Base-by-base conservation (phyloP, 2,329 filamentous ascomycete genomes). In the Neofusicoccum kwambonambiense region DNA sequence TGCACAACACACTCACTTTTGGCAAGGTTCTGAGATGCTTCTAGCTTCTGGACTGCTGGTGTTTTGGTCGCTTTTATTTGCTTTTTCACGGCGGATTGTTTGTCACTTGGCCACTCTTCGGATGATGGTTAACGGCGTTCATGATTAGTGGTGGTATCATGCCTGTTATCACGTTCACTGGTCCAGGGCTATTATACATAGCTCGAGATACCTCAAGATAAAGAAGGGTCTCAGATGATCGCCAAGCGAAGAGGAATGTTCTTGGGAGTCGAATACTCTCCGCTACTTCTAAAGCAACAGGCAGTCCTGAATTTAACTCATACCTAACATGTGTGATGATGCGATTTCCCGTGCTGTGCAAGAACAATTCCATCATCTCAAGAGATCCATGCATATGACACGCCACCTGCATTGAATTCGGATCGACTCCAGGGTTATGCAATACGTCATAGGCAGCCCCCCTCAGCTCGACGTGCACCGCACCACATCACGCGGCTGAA, bases 241-340 rank as follows among this genome's bases (percentile, higher is more conserved):
- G 31, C 41, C 47, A 11, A 60, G 56, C 56, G 17, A 37, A 19
- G 19, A 4, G 54, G 31, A 31, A 60, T 35, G 9, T 47, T 35
- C 8, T 37, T 22, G 6, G 42, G 11, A 45, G 56, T 45, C n/a
- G n/a, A 19, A 47, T 47, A 17, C 56, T 45, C 31, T 60, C 31
- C 56, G 56, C 56, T 60, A 35, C 56, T 47, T 60, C 37, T 19
- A 45, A 60, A 60, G 42, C 56, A 60, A 47, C 37, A 37, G 27
- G 11, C 39, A 60, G 56, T 47, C 31, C 42, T 60, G 27, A 47
- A 60, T 47, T 47, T 60, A 60, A 17, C 13, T 42, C 31, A 47
- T 44, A 47, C 56, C 56, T 8, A 47, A 27, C 3, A 31, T 34
- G 42, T 9, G 42, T n/a, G 27, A 34, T 35, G 47, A 51, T n/a